Base-by-base conservation (phyloP, 169 alveolate species). In the Eimeria zaria region DNA sequence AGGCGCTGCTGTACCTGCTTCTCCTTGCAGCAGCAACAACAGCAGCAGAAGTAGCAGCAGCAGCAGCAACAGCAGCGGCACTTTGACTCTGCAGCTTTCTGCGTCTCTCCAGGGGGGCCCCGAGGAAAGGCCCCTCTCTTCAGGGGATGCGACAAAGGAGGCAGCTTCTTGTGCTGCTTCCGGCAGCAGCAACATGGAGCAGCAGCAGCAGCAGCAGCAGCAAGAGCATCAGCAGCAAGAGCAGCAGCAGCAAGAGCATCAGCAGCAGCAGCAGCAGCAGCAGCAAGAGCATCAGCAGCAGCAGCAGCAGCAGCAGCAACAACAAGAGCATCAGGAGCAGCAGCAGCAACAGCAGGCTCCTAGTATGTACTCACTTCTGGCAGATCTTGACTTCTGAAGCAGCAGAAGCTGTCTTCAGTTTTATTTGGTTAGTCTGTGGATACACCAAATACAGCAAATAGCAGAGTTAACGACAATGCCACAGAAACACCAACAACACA, bases 291-390 rank as follows among this genome's bases (percentile, higher is more conserved):
- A n/a, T n/a, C n/a, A n/a, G n/a, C n/a, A n/a, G n/a, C n/a, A n/a
- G n/a, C n/a, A n/a, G n/a, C n/a, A n/a, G n/a, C n/a, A n/a, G n/a
- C n/a, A n/a, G n/a, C n/a, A n/a, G n/a, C n/a, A n/a, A n/a, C n/a
- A n/a, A n/a, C n/a, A n/a, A n/a, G n/a, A n/a, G n/a, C n/a, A n/a
- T n/a, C n/a, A n/a, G n/a, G n/a, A n/a, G n/a, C n/a, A n/a, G n/a
- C n/a, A n/a, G n/a, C n/a, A n/a, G n/a, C n/a, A n/a, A n/a, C n/a
- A n/a, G n/a, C n/a, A n/a, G n/a, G n/a, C 46, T 30, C 18, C 64
- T 69, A 81, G 90, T 27, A 12, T 51, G 14, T 81, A 81, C 11
- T 69, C 67, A 62, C 20, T 81, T 46, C 51, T 81, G 24, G 90
- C 90, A 6, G 90, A 81, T 14, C 90, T 48, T 36, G 90, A 81